These are phyloP conservation scores for Russula olivacea DNA, from an alignment of 768 basidiomycete genomes.

Conservation along the genomic window DNA sequence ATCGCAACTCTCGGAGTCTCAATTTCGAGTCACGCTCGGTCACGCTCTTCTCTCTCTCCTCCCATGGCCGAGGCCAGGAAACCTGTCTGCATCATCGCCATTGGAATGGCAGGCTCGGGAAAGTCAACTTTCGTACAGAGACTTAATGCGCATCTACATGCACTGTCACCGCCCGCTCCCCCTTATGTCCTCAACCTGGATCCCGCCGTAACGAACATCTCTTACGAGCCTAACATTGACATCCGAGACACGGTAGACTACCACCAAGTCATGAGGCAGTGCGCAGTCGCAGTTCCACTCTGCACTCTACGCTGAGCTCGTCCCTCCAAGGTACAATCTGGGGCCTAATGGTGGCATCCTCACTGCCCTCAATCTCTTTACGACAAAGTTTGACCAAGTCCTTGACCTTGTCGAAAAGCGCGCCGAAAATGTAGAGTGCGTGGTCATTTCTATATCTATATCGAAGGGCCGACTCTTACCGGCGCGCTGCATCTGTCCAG, in stretches of 20 bases:
- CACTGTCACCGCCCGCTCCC: slow-evolving; percentile 51
- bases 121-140: slow-evolving; percentile 97
- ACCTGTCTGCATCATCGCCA: slow-evolving; percentile 80
- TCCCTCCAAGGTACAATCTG: slow-evolving; percentile 74
- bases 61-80: slow-evolving; percentile 37
- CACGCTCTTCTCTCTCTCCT: background rate
- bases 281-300: slow-evolving; percentile 39
- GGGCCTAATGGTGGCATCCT: slow-evolving; percentile 98
- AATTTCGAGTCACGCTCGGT: slow-evolving; percentile 2
- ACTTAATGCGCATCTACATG: slow-evolving; percentile 87
- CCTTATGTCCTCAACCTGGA: slow-evolving; percentile 98
- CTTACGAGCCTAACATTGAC: slow-evolving; percentile 96
- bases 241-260: slow-evolving; percentile 98
- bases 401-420: slow-evolving; percentile 86
- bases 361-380: slow-evolving; percentile 95
- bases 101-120: slow-evolving; percentile 95
- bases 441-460: slow-evolving; percentile 2
- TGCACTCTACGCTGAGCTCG: slow-evolving; percentile 13
- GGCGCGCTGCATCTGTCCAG: slow-evolving; percentile 37
- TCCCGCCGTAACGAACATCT: slow-evolving; percentile 86
- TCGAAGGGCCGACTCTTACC: background rate
- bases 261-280: slow-evolving; percentile 99
- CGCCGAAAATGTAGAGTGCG: slow-evolving; percentile 82
- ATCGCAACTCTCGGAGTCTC: slow-evolving; percentile 18
- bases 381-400: slow-evolving; percentile 98